Evolutionary conservation across 2,329 filamentous ascomycete genomes (phyloP).

Genomic region (Calonectria multiphialidica): DNA sequence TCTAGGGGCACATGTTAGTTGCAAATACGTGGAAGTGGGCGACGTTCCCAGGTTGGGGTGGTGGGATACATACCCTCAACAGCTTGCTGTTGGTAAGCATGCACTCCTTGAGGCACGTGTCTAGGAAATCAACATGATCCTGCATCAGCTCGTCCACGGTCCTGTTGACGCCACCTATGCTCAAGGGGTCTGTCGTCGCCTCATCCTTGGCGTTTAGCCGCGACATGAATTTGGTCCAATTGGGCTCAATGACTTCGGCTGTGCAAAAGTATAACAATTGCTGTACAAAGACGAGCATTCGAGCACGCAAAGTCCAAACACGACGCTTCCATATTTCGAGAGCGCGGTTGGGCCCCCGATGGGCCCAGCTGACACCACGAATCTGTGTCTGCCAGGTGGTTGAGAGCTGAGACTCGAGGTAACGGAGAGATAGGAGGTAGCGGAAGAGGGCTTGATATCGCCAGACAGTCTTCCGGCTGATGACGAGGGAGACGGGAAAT

Average conservation of each 20-base stretch:
- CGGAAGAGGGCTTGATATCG: slow-evolving; percentile 97
- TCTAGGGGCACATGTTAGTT: slow-evolving; percentile 63
- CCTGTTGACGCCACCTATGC: slow-evolving; percentile 58
- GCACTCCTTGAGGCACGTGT: slow-evolving; percentile 98
- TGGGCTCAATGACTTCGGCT: slow-evolving; percentile 96
- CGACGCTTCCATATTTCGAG: slow-evolving; percentile 94
- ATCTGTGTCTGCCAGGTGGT: slow-evolving; percentile 92
- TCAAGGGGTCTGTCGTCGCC: slow-evolving; percentile 32
- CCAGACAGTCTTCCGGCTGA: slow-evolving; percentile 96
- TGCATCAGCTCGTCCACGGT: slow-evolving; percentile 99
- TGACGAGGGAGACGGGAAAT: slow-evolving; percentile 94
- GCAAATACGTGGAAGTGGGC: neutral
- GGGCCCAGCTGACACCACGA: slow-evolving; percentile 83
- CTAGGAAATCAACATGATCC: slow-evolving; percentile 97
- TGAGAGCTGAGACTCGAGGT: slow-evolving; percentile 89
- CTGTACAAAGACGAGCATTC: slow-evolving; percentile 98
- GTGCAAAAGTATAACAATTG: slow-evolving; percentile 98
- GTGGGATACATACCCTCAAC: slow-evolving; percentile 73
- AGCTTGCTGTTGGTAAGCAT: slow-evolving; percentile 98
- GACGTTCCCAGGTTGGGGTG: neutral
- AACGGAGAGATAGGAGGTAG: slow-evolving; percentile 89
- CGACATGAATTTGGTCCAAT: slow-evolving; percentile 96
- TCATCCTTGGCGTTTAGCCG: slow-evolving; percentile 76
- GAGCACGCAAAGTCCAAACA: slow-evolving; percentile 89
- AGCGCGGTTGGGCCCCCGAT: slow-evolving; percentile 77